These are phyloP conservation scores for Thalassiosira livingstoniorum DNA, from an alignment of 352 stramenopile genomes.

Conservation along the genomic window DNA sequence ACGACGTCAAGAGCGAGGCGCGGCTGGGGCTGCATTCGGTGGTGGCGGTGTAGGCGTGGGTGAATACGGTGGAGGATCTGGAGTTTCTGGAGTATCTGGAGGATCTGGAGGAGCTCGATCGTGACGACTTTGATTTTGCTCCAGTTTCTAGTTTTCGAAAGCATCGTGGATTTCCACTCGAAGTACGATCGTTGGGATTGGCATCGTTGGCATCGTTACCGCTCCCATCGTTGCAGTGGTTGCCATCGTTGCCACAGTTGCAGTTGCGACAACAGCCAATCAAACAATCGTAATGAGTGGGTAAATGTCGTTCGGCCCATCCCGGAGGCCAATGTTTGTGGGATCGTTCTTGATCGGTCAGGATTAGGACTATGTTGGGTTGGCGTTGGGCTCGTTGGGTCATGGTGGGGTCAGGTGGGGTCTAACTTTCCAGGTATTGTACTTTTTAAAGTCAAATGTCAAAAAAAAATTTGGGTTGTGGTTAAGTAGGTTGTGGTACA, in stretches of 20 bases:
- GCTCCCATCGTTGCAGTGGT: not conserved
- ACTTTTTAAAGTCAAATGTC: too few species aligned
- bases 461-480: too few species aligned
- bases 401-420: too few species aligned
- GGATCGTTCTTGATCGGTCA: constrained; percentile 70
- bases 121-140: too few species aligned
- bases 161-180: too few species aligned
- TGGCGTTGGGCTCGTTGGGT: too few species aligned
- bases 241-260: not conserved
- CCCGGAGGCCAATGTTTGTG: constrained; percentile 63
- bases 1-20: constrained; percentile 55
- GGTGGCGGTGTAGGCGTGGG: constrained; percentile 62
- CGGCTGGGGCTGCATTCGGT: constrained; percentile 66
- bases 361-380: constrained; percentile 71
- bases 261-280: constrained; percentile 37
- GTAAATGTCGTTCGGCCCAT: constrained; percentile 61
- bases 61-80: constrained; percentile 56
- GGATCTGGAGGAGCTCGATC: too few species aligned
- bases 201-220: not conserved
- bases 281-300: constrained; percentile 48
- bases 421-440: too few species aligned
- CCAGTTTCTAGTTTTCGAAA: too few species aligned
- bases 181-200: too few species aligned
- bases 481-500: too few species aligned
- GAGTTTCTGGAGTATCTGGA: too few species aligned